A percentile compares a stretch with the other conserved stretches of the same genome.
phyloP scores from a whole-genome alignment of 2,329 filamentous ascomycete genomes.

The Aspergillus brasiliensis region DNA sequence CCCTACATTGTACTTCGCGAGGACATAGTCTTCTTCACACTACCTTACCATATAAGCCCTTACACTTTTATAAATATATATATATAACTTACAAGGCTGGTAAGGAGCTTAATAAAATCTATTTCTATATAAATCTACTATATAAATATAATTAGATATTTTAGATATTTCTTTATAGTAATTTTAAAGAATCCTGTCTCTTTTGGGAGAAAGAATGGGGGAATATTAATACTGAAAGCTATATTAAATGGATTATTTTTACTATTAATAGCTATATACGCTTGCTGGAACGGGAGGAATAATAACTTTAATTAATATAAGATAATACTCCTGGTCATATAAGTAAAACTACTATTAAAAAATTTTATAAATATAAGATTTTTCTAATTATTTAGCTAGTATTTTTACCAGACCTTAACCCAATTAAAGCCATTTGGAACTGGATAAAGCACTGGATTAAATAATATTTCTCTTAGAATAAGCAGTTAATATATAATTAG shows the following conservation, averaged over 20 bases:
- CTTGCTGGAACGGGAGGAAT: not conserved
- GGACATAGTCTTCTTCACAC: too few species aligned
- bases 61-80: constrained; percentile 13
- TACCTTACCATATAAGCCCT: too few species aligned
- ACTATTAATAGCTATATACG: not conserved
- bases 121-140: constrained; percentile 3
- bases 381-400: too few species aligned
- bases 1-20: too few species aligned
- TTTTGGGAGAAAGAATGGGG: not conserved
- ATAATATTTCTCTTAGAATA: too few species aligned
- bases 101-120: constrained; percentile 15
- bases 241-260: not conserved
- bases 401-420: too few species aligned
- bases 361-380: too few species aligned
- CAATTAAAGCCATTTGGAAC: too few species aligned
- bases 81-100: constrained; percentile 12
- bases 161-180: not conserved
- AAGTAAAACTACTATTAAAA: too few species aligned
- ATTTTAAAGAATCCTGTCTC: not conserved
- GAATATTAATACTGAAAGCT: not conserved
- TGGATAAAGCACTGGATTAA: too few species aligned
- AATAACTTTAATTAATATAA: not conserved
- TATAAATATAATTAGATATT: constrained; percentile 11
- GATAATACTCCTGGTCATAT: too few species aligned
- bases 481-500: too few species aligned